Conservation (phyloP, 352 stramenopile species). For the Pythium folliculosum region DNA sequence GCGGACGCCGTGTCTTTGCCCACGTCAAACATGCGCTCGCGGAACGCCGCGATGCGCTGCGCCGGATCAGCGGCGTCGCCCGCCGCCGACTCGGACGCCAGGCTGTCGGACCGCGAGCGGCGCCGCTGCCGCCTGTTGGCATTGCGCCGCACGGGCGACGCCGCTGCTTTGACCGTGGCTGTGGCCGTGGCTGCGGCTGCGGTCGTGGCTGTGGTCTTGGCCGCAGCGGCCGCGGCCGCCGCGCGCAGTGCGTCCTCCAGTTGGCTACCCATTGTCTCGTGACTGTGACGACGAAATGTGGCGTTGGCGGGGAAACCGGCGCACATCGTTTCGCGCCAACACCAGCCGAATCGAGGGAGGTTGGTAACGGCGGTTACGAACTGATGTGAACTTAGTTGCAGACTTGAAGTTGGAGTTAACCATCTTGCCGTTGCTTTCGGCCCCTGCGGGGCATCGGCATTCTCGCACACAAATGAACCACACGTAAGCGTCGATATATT, state of each 20-base stretch:
- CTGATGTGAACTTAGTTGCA: background rate
- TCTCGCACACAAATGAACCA: background rate
- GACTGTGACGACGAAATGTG: background rate
- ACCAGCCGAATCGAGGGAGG: background rate
- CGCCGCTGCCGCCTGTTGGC: background rate
- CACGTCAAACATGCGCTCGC: constrained; percentile 59
- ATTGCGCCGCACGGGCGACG: background rate
- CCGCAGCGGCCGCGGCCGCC: constrained; percentile 2
- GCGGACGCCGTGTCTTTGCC: constrained; percentile 24
- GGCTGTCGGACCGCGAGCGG: constrained; percentile 30
- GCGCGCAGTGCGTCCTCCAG: constrained; percentile 32
- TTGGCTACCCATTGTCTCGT: constrained; percentile 15
- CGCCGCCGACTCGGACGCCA: constrained; percentile 9
- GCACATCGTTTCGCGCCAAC: constrained; percentile 12
- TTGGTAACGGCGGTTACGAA: background rate
- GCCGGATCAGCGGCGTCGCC: constrained; percentile 13
- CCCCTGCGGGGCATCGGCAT: background rate
- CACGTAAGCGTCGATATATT: background rate
- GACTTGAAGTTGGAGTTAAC: background rate
- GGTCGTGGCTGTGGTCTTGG: background rate
- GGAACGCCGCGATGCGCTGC: constrained; percentile 52
- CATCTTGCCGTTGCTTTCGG: background rate
- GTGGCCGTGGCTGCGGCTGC: background rate
- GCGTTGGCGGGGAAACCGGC: constrained; percentile 8
- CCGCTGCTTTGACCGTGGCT: background rate